phyloP scores from a whole-genome alignment of 306 rosid genomes.

The Chamaecrista fasciculata region DNA sequence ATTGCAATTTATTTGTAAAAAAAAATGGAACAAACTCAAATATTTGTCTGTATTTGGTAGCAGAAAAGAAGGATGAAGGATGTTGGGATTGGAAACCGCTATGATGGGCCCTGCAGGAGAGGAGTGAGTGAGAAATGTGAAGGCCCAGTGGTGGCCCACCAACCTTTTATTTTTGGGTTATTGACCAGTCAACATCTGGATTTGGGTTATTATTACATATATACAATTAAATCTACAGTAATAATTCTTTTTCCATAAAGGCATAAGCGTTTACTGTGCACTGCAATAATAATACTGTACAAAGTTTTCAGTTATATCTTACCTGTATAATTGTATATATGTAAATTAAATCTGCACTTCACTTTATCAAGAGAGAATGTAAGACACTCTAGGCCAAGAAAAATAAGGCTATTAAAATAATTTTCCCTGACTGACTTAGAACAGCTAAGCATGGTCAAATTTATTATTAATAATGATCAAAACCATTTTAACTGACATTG shows the following conservation, averaged over 20 bases:
- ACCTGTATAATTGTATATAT: too few relatives aligned
- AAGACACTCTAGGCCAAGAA: too few relatives aligned
- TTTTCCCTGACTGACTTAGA: background rate
- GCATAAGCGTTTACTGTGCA: too few relatives aligned
- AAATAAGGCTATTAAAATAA: background rate
- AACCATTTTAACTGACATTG: background rate
- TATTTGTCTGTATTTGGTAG: conserved; percentile 24
- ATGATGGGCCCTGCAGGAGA: background rate
- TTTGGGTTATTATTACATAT: too few relatives aligned
- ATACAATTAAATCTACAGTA: too few relatives aligned
- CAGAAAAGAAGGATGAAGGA: conserved; percentile 3
- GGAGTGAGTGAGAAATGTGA: background rate
- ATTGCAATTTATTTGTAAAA: background rate
- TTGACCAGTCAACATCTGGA: conserved; percentile 39
- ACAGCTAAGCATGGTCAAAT: conserved; percentile 7
- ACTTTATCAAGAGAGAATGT: too few relatives aligned
- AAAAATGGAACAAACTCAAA: background rate
- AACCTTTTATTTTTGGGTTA: conserved; percentile 3
- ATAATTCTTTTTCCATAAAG: background rate
- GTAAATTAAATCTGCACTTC: too few relatives aligned
- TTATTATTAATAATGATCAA: background rate
- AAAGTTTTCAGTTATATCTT: background rate
- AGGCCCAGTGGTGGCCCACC: conserved; percentile 25
- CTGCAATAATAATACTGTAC: too few relatives aligned
- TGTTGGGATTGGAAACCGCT: conserved; percentile 27